A percentile compares a stretch with the other conserved stretches of the same genome.
Conservation (phyloP, 441 rosid species). For the Syzygium syzygioides region DNA sequence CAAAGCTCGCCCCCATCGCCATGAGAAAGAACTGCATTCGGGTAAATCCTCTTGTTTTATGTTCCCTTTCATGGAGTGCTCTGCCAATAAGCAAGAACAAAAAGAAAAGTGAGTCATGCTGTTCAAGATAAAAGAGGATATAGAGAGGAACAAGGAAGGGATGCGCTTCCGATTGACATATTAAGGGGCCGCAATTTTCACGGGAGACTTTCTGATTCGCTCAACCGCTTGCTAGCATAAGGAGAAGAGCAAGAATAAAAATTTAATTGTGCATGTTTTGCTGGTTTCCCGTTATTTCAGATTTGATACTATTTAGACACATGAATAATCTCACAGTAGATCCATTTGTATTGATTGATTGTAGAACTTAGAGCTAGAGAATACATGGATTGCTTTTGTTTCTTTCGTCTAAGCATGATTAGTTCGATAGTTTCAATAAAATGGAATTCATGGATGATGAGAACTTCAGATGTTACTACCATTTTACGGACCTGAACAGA, state of each 20-base stretch:
- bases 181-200: not conserved
- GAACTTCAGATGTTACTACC: not conserved
- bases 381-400: not conserved
- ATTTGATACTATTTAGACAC: not conserved
- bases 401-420: not conserved
- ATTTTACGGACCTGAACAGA: constrained; percentile 51
- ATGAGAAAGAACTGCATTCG: constrained; percentile 77
- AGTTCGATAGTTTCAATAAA: not conserved
- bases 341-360: not conserved
- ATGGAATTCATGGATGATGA: not conserved
- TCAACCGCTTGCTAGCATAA: not conserved
- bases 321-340: not conserved
- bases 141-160: not conserved
- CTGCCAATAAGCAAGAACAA: constrained; percentile 22
- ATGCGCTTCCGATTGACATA: not conserved
- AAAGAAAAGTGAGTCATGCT: not conserved
- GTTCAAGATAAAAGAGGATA: not conserved
- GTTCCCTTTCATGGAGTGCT: constrained; percentile 85
- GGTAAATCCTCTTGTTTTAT: constrained; percentile 44
- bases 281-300: not conserved
- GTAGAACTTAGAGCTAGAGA: not conserved
- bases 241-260: not conserved
- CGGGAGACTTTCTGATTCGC: not conserved
- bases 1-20: constrained; percentile 52
- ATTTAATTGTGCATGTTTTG: not conserved